Evolutionary conservation across 495 filamentous ascomycete species (phyloP).

Genomic region (Daldinia caldariorum): DNA sequence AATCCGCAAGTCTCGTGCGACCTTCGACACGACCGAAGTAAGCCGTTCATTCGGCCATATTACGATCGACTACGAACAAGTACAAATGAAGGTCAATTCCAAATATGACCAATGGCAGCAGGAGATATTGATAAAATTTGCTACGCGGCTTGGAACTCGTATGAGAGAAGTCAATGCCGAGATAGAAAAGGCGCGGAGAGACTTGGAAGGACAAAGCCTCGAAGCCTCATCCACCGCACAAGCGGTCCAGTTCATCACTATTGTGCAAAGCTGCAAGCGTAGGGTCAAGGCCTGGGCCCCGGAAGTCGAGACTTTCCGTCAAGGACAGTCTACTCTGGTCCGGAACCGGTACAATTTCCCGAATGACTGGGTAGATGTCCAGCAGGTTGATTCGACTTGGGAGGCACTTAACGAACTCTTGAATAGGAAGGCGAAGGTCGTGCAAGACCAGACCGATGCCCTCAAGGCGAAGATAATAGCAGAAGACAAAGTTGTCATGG

Average conservation of each 20-base stretch:
- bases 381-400: slow-evolving; percentile 96
- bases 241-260: slow-evolving; percentile 97
- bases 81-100: slow-evolving; percentile 95
- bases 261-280: slow-evolving; percentile 93
- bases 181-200: slow-evolving; percentile 84
- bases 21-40: slow-evolving; percentile 95
- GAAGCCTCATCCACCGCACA: slow-evolving; percentile 94
- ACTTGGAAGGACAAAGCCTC: slow-evolving; percentile 88
- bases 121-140: slow-evolving; percentile 93
- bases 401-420: slow-evolving; percentile 88
- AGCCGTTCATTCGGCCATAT: slow-evolving; percentile 91
- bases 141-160: slow-evolving; percentile 82
- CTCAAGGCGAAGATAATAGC: slow-evolving; percentile 94
- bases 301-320: slow-evolving; percentile 92
- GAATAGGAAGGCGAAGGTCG: slow-evolving; percentile 87
- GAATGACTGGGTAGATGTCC: slow-evolving; percentile 89
- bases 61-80: slow-evolving; percentile 95
- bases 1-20: slow-evolving; percentile 89
- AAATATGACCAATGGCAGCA: slow-evolving; percentile 99
- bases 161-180: slow-evolving; percentile 91
- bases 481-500: slow-evolving; percentile 88
- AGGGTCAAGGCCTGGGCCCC: slow-evolving; percentile 93
- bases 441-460: slow-evolving; percentile 94
- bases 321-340: slow-evolving; percentile 88
- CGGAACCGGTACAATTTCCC: slow-evolving; percentile 94